Evolutionary conservation across 163 green algal species (phyloP), one percentile per base, ranked within the genome.

Genomic region (Picocystis sp.): DNA sequence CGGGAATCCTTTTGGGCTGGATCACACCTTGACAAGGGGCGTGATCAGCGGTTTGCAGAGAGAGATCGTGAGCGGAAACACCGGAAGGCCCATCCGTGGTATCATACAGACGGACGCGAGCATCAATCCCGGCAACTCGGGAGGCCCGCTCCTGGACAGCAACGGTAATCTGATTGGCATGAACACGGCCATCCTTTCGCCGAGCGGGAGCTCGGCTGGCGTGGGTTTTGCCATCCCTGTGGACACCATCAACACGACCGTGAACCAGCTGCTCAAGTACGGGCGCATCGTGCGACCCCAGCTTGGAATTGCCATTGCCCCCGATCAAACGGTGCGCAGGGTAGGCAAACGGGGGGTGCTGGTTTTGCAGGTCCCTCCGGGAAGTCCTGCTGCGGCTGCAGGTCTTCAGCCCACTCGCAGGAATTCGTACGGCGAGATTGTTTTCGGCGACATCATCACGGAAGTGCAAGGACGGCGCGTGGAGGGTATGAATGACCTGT

Each of bases 211-310:
- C 2, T 79, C 50, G 25, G 65, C 57, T 17, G 82, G 82, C 6
- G 75, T 93, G 17, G 82, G 82, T 6, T 93, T 93, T 73, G 82
- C 82, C 2, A 83, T 93, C 48, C 82, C 82, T 47, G 82, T 92
- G 14, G 79, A 89, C 49, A 68, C 62, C 3, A 45, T 60, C 12
- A 45, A 29, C 11, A 29, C 15, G 48, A 14, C 19, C n/a, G 48
- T 55, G 48, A 14, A 15, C 29, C 48, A 55, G 48, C 77, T 79
- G 11, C 55, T 79, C 13, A 72, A 48, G 22, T 79, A 65, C 49
- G 71, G 71, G 11, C 35, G 61, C 1, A 69, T 81, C 13, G 53
- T 79, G 8, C 47, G 69, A 1, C 66, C 70, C 11, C 46, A 63
- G 15, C 53, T 77, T 19, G 69, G 66, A 14, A 58, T 76, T 22